A percentile compares a stretch with the other conserved stretches of the same genome.
phyloP scores from a whole-genome alignment of 305 asterid genomes.

The Ajuga reptans region DNA sequence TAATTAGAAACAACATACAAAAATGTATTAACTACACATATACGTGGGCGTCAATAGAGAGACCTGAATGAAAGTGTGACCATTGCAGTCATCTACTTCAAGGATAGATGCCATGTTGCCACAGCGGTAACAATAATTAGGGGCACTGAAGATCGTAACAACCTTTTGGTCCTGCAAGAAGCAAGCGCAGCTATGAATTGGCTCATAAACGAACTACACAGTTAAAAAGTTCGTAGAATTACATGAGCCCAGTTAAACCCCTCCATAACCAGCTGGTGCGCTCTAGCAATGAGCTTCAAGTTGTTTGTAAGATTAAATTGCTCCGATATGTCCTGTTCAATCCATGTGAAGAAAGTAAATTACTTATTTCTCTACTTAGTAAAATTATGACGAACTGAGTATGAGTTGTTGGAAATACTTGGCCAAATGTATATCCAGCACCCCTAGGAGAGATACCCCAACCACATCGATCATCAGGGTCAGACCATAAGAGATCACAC shows the following conservation, averaged over 20 bases:
- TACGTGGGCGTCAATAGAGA: neutral
- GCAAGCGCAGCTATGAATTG: constrained; percentile 20
- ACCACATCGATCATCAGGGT: constrained; percentile 71
- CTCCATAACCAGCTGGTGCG: constrained; percentile 61
- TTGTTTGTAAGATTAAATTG: constrained; percentile 45
- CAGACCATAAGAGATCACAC: constrained; percentile 74
- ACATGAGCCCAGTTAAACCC: constrained; percentile 58
- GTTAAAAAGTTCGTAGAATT: constrained; percentile 20
- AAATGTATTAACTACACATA: neutral
- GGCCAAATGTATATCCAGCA: constrained; percentile 72
- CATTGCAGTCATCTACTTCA: constrained; percentile 49
- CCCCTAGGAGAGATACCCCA: constrained; percentile 78
- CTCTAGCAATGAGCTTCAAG: constrained; percentile 55
- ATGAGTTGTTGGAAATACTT: constrained; percentile 32
- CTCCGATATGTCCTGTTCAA: constrained; percentile 49
- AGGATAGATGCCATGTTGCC: constrained; percentile 56
- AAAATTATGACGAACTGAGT: neutral
- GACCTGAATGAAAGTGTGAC: constrained; percentile 51
- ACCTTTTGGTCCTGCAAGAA: constrained; percentile 50
- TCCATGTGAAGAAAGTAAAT: constrained; percentile 14
- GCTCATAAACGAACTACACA: constrained; percentile 4
- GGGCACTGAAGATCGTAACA: constrained; percentile 53
- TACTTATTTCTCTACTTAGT: constrained; percentile 8
- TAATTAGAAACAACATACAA: neutral
- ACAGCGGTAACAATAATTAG: constrained; percentile 54